Conservation (phyloP, 2,329 filamentous ascomycete species). For the Hypoxylon sp. region DNA sequence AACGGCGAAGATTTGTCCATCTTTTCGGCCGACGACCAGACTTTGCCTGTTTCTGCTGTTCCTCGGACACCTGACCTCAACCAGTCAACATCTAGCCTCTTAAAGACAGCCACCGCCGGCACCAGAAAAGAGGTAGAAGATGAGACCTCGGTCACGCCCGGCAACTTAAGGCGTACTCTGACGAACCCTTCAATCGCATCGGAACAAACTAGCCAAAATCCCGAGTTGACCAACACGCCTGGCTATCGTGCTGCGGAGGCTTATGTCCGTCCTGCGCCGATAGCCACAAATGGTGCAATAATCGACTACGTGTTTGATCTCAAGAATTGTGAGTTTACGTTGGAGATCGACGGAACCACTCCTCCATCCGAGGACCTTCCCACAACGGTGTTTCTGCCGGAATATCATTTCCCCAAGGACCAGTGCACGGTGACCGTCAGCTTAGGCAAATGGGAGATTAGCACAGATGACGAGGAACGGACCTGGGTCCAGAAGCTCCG, state of each 20-base stretch:
- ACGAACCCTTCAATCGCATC: conserved; percentile 77
- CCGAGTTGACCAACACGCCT: conserved; percentile 72
- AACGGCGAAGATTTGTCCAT: conserved; percentile 98
- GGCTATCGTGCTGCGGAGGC: conserved; percentile 94
- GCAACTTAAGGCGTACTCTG: conserved; percentile 81
- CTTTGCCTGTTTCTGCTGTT: conserved; percentile 67
- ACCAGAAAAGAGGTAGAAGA: conserved; percentile 63
- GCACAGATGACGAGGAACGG: conserved; percentile 77
- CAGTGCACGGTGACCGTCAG: conserved; percentile 80
- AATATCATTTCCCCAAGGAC: conserved; percentile 90
- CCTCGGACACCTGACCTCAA: conserved; percentile 60
- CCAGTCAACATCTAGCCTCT: conserved; percentile 65
- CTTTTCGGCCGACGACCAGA: conserved; percentile 84
- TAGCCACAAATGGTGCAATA: conserved; percentile 80
- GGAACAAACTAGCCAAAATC: conserved; percentile 65
- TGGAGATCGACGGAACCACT: conserved; percentile 75
- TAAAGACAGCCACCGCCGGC: conserved; percentile 56
- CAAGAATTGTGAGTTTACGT: conserved; percentile 80
- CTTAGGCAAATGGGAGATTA: conserved; percentile 92
- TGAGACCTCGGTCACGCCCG: conserved; percentile 76
- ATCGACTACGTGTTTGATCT: conserved; percentile 85
- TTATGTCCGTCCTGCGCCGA: conserved; percentile 87
- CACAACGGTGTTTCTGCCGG: conserved; percentile 88
- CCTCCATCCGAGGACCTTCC: conserved; percentile 74
- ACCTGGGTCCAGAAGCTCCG: conserved; percentile 80